Percentiles rank a stretch among this genome's conserved stretches.
Conservation (phyloP, 331 rosid species). For the Phaseolus coccineus region DNA sequence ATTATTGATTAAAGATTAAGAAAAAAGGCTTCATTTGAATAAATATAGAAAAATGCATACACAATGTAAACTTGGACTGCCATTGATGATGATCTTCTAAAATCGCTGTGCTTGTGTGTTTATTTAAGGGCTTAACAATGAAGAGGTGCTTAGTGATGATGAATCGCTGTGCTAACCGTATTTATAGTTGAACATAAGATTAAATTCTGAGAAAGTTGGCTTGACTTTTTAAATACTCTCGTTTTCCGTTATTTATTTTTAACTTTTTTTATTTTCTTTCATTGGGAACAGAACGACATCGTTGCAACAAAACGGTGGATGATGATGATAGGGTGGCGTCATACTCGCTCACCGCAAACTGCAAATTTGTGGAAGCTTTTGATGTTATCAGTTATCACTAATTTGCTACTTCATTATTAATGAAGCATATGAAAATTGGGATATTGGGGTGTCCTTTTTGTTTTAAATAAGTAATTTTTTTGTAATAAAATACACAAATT, state of each 20-base stretch:
- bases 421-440: too few relatives aligned
- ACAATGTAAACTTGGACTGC: slow-evolving; percentile 78
- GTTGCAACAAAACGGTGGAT: not conserved
- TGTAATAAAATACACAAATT: too few relatives aligned
- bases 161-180: slow-evolving; percentile 21
- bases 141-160: slow-evolving; percentile 1
- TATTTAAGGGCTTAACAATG: not conserved
- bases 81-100: slow-evolving; percentile 45
- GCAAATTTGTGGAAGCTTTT: too few relatives aligned
- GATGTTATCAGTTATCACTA: too few relatives aligned
- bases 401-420: too few relatives aligned
- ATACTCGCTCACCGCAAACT: not conserved
- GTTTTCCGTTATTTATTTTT: not conserved
- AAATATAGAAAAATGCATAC: slow-evolving; percentile 51
- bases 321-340: slow-evolving; percentile 3
- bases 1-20: not conserved
- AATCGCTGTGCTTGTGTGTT: not conserved
- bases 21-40: not conserved
- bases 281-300: not conserved
- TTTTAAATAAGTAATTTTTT: too few relatives aligned
- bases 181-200: slow-evolving; percentile 44
- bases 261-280: not conserved
- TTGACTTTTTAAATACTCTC: not conserved
- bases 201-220: not conserved
- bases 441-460: too few relatives aligned